These are phyloP conservation scores for Pleomassaria siparia DNA, from an alignment of 2,329 filamentous ascomycete species.

Conservation along the genomic window DNA sequence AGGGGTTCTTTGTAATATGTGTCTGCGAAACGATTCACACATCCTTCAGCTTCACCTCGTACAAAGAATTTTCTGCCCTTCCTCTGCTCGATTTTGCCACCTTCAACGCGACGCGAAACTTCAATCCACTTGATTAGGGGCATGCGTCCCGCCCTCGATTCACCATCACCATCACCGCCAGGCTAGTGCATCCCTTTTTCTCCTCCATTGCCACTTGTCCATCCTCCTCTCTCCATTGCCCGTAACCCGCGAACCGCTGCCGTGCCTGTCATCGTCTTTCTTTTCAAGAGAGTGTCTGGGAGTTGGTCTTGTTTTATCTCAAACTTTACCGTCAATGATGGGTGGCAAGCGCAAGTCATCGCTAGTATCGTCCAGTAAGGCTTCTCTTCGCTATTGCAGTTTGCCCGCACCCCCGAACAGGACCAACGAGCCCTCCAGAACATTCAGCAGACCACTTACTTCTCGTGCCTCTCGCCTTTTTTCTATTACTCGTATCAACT, in stretches of 20 bases:
- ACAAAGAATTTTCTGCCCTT: conserved; percentile 1
- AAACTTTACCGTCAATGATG: neutral
- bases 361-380: neutral
- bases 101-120: conserved; percentile 18
- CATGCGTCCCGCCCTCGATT: conserved; percentile 22
- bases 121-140: too few relatives aligned
- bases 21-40: neutral
- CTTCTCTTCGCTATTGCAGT: neutral
- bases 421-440: too few relatives aligned
- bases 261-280: neutral
- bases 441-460: too few relatives aligned
- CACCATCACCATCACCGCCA: conserved; percentile 14
- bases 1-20: too few relatives aligned
- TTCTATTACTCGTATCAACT: neutral
- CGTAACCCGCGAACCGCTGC: too few relatives aligned
- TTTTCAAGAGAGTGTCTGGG: neutral
- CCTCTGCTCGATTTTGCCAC: conserved; percentile 31
- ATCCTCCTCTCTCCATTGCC: neutral
- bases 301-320: neutral
- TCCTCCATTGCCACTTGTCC: conserved; percentile 5
- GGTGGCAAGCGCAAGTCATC: too few relatives aligned
- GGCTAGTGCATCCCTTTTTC: conserved; percentile 12
- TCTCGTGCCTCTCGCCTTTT: neutral
- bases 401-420: too few relatives aligned
- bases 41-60: neutral